Conservation (phyloP, 176 grass and related monocot genomes). For the Oryza punctata region DNA sequence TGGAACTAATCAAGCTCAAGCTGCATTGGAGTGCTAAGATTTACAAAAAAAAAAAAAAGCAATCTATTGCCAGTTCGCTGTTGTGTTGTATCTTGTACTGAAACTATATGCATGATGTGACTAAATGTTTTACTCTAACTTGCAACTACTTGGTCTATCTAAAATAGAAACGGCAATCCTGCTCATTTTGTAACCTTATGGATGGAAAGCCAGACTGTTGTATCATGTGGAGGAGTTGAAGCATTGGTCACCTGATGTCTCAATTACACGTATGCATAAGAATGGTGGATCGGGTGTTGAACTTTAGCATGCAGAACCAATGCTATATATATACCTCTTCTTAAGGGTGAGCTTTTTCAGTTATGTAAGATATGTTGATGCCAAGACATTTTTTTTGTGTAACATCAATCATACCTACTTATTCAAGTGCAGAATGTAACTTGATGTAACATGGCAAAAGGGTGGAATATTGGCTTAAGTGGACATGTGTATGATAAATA, state of each 20-base stretch:
- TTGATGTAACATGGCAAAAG: neutral
- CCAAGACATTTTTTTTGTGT: no score
- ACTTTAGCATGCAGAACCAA: no score
- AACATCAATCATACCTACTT: no score
- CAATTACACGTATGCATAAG: no score
- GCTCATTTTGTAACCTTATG: neutral
- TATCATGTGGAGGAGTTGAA: no score
- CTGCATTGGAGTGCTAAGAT: neutral
- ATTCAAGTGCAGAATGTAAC: neutral
- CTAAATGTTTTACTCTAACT: conserved; percentile 31
- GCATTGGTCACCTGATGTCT: no score
- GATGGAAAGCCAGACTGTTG: conserved; percentile 1
- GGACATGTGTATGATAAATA: neutral
- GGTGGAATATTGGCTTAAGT: neutral
- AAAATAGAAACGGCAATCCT: conserved; percentile 13
- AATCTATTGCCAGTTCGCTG: conserved; percentile 3
- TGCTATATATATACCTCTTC: no score
- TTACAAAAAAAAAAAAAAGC: conserved; percentile 1
- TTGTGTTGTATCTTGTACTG: neutral
- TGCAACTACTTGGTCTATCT: conserved; percentile 21
- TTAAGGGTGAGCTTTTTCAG: no score
- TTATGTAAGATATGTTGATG: no score
- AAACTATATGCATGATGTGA: conserved; percentile 14
- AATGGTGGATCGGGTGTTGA: no score
- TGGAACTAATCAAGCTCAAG: conserved; percentile 37